Conservation (phyloP, 2,329 filamentous ascomycete genomes). For the Diaporthe longicolla region DNA sequence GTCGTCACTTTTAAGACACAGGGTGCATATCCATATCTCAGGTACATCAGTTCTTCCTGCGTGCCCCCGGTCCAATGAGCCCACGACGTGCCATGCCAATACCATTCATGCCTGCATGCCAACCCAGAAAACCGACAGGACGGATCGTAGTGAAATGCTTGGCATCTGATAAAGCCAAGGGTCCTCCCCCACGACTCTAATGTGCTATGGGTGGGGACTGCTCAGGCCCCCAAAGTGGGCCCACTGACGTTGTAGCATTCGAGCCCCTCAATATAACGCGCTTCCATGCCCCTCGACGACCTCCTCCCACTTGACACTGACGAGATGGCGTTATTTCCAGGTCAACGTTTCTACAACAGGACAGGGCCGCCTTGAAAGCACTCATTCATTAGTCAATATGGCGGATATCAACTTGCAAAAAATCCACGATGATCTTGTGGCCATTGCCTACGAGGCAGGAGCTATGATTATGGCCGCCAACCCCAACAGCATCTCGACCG, state of each 20-base stretch:
- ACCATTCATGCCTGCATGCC: conserved; percentile 5
- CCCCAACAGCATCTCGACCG: conserved; percentile 68
- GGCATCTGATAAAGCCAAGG: conserved; percentile 34
- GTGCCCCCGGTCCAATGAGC: background rate
- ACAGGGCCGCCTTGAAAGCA: conserved; percentile 20
- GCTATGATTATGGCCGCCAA: conserved; percentile 74
- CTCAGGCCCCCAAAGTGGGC: conserved; percentile 10
- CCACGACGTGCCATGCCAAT: conserved; percentile 3
- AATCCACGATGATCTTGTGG: conserved; percentile 72
- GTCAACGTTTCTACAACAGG: conserved; percentile 12
- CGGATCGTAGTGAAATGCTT: conserved; percentile 18
- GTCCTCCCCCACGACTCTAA: conserved; percentile 27
- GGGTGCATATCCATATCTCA: background rate
- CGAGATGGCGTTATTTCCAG: conserved; percentile 21
- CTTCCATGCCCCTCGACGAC: conserved; percentile 20
- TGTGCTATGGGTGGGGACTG: conserved; percentile 25
- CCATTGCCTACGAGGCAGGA: conserved; percentile 74
- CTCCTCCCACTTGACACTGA: background rate
- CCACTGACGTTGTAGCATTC: conserved; percentile 34
- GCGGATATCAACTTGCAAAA: conserved; percentile 70
- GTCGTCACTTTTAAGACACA: conserved; percentile 6
- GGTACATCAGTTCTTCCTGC: background rate
- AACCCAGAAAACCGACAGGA: conserved; percentile 13
- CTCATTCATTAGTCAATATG: conserved; percentile 56
- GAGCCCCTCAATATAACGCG: conserved; percentile 30